phyloP scores from a whole-genome alignment of 208 protist genomes.

The Trypanosoma platydactyli region DNA sequence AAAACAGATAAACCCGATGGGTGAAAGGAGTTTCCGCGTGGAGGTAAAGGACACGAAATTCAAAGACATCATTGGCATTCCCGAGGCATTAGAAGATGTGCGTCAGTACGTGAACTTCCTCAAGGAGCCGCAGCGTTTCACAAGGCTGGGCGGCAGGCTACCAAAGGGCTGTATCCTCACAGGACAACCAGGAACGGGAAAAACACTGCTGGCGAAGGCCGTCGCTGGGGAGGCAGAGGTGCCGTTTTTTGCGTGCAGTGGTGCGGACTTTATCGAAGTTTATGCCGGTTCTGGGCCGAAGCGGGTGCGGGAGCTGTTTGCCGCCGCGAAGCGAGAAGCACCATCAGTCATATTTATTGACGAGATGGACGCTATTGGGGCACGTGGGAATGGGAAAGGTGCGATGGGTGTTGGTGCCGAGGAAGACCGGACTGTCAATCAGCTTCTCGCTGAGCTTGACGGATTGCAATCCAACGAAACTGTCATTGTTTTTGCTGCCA shows the following conservation, averaged over 20 bases:
- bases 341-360: conserved; percentile 99
- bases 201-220: conserved; percentile 93
- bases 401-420: conserved; percentile 74
- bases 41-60: conserved; percentile 79
- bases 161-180: conserved; percentile 96
- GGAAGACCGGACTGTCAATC: conserved; percentile 95
- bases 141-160: conserved; percentile 93
- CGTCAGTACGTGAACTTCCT: conserved; percentile 97
- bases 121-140: conserved; percentile 91
- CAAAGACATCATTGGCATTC: conserved; percentile 85
- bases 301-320: conserved; percentile 95
- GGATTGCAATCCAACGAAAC: conserved; percentile 88
- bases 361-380: conserved; percentile 97
- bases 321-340: conserved; percentile 81
- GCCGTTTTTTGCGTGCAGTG: conserved; percentile 95
- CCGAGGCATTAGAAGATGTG: conserved; percentile 96
- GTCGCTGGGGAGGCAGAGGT: conserved; percentile 92
- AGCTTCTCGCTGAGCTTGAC: conserved; percentile 96
- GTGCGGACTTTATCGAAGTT: conserved; percentile 97
- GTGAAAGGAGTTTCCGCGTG: conserved; percentile 70
- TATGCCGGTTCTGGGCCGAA: conserved; percentile 96
- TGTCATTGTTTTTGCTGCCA: conserved; percentile 96
- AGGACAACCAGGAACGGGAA: conserved; percentile 97
- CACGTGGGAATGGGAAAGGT: conserved; percentile 66
- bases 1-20: conserved; percentile 73